Conservation (phyloP, 2,329 filamentous ascomycete species). For the Aspergillus brunneoviolaceus region DNA sequence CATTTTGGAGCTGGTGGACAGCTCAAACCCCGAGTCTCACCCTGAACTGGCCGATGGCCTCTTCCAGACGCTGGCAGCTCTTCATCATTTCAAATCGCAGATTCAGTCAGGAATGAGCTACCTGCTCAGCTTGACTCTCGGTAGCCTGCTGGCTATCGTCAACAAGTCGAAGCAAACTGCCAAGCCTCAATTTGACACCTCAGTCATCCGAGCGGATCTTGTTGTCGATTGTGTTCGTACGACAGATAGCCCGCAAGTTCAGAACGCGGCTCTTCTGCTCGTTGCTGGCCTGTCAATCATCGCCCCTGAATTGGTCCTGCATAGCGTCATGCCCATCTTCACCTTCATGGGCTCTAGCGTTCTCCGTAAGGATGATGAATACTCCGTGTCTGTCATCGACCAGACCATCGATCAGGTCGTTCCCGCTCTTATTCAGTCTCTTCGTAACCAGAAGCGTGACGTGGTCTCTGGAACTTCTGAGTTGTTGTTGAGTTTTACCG, state of each 20-base stretch:
- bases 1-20: slow-evolving; percentile 84
- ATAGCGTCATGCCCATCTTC: slow-evolving; percentile 99
- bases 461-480: slow-evolving; percentile 80
- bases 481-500: slow-evolving; percentile 90
- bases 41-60: slow-evolving; percentile 72
- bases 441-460: slow-evolving; percentile 75
- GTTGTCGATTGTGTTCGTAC: slow-evolving; percentile 93
- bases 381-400: slow-evolving; percentile 93
- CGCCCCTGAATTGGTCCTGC: slow-evolving; percentile 85
- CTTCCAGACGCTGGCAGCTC: slow-evolving; percentile 80
- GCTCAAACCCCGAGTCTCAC: slow-evolving; percentile 71
- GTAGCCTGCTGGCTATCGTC: slow-evolving; percentile 80
- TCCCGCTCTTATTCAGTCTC: slow-evolving; percentile 81
- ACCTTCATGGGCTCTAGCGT: slow-evolving; percentile 96
- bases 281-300: slow-evolving; percentile 84
- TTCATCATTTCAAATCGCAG: slow-evolving; percentile 79
- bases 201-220: slow-evolving; percentile 80
- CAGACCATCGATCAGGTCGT: slow-evolving; percentile 92
- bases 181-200: slow-evolving; percentile 65
- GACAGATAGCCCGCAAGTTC: slow-evolving; percentile 87
- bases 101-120: slow-evolving; percentile 87
- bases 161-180: slow-evolving; percentile 62
- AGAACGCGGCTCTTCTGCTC: slow-evolving; percentile 84
- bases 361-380: slow-evolving; percentile 89
- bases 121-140: slow-evolving; percentile 79